Conservation (phyloP, 2,329 filamentous ascomycete species). For the Shiraia sp. region DNA sequence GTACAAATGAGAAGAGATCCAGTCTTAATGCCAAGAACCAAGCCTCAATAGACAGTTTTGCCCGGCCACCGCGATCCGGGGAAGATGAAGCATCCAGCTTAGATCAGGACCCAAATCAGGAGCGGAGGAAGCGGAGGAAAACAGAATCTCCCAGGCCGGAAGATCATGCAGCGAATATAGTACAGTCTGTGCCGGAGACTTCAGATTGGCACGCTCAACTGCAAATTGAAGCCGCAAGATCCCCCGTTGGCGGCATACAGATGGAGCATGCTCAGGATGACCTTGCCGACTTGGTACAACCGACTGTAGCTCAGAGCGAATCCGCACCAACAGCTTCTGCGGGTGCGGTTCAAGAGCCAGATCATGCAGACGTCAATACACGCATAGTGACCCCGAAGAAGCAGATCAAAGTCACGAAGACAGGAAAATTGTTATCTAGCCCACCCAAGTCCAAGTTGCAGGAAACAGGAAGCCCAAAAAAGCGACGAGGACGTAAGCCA, state of each 20-base stretch:
- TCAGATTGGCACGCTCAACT: conserved; percentile 37
- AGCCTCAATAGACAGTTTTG: conserved; percentile 33
- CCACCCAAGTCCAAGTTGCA: conserved; percentile 32
- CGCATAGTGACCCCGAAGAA: conserved; percentile 31
- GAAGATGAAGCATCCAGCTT: conserved; percentile 14
- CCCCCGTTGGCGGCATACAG: too few relatives aligned
- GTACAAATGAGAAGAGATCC: conserved; percentile 16
- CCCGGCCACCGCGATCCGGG: conserved; percentile 12
- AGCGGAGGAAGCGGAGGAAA: conserved; percentile 44
- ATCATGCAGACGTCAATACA: neutral
- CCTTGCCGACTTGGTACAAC: too few relatives aligned
- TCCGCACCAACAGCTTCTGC: neutral
- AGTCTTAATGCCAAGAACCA: conserved; percentile 22
- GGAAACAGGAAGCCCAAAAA: conserved; percentile 51
- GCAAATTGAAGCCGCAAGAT: conserved; percentile 22
- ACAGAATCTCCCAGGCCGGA: conserved; percentile 34
- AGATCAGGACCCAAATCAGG: conserved; percentile 35
- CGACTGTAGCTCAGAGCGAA: neutral
- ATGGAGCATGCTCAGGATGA: too few relatives aligned
- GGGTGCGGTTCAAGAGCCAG: neutral
- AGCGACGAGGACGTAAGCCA: conserved; percentile 23
- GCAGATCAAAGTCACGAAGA: conserved; percentile 47
- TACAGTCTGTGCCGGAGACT: conserved; percentile 1
- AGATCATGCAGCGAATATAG: neutral
- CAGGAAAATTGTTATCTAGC: conserved; percentile 52